These are phyloP conservation scores for Cunninghamia lanceolata DNA, from an alignment of 75 land plant genomes.

Conservation along the genomic window DNA sequence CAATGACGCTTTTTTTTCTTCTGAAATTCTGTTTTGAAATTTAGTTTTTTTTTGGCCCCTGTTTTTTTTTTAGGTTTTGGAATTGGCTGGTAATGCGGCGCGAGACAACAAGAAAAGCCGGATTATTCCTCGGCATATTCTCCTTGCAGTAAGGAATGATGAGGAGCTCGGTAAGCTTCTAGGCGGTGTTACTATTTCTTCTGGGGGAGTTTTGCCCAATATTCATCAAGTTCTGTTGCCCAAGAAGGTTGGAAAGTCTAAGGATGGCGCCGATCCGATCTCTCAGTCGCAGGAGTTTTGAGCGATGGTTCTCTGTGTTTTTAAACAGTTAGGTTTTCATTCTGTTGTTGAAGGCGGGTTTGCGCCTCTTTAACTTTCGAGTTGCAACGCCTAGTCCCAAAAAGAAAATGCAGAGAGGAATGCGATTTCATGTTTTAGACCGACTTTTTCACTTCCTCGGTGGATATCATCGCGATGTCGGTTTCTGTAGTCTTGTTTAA, in stretches of 20 bases:
- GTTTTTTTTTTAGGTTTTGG: constrained; percentile 6
- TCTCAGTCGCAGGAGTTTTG: background rate
- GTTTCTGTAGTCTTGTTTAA: too few relatives aligned
- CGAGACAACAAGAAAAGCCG: constrained; percentile 25
- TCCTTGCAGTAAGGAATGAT: constrained; percentile 22
- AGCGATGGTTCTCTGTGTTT: background rate
- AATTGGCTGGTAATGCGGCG: constrained; percentile 23
- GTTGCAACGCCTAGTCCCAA: background rate
- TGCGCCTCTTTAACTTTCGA: background rate
- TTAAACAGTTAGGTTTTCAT: background rate
- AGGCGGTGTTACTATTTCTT: constrained; percentile 14
- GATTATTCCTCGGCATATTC: constrained; percentile 24
- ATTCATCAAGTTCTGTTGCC: constrained; percentile 12
- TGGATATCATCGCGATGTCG: too few relatives aligned
- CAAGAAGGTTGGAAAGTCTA: background rate
- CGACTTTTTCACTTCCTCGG: too few relatives aligned
- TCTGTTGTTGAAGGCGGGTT: background rate
- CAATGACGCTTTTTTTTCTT: background rate
- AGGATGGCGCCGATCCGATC: background rate
- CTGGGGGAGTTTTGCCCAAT: constrained; percentile 21
- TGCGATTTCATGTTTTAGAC: too few relatives aligned
- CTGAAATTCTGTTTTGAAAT: background rate
- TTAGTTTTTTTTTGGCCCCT: background rate
- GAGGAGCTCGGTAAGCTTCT: constrained; percentile 16
- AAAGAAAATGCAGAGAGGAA: too few relatives aligned